phyloP scores from a whole-genome alignment of 2,329 filamentous ascomycete species.

The Alternaria viburni region DNA sequence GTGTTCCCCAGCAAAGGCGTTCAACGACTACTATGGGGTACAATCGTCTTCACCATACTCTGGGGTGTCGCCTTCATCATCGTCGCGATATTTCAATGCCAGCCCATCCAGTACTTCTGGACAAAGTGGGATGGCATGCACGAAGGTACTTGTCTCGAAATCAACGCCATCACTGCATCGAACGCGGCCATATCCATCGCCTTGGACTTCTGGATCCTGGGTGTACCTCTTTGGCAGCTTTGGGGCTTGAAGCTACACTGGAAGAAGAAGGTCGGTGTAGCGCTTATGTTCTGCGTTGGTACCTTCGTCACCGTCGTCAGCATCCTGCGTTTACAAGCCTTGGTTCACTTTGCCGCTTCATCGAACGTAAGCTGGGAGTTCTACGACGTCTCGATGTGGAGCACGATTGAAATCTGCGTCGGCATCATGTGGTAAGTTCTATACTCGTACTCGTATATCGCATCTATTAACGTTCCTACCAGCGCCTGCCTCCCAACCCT shows the following conservation, averaged over 20 bases:
- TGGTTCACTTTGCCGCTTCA: constrained; percentile 53
- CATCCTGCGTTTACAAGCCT: constrained; percentile 51
- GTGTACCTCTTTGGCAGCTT: constrained; percentile 46
- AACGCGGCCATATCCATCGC: constrained; percentile 46
- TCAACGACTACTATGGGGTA: constrained; percentile 31
- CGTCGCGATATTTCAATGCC: constrained; percentile 43
- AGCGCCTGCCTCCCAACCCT: constrained; percentile 52
- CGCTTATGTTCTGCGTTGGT: constrained; percentile 49
- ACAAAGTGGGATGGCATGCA: constrained; percentile 39
- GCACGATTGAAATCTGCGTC: constrained; percentile 51
- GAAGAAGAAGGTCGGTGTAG: constrained; percentile 49
- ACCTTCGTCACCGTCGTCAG: constrained; percentile 54
- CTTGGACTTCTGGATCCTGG: constrained; percentile 44
- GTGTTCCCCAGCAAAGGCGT: constrained; percentile 37
- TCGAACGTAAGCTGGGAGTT: constrained; percentile 51
- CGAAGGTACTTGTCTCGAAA: constrained; percentile 43
- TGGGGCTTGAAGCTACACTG: constrained; percentile 40
- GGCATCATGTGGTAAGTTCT: constrained; percentile 49
- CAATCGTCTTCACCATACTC: constrained; percentile 32
- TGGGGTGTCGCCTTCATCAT: constrained; percentile 33
- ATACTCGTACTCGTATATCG: background rate
- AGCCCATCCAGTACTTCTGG: constrained; percentile 46
- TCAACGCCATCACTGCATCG: constrained; percentile 42
- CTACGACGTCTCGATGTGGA: constrained; percentile 51
- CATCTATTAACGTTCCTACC: background rate